Conservation (phyloP, 257 asterid genomes). For the Schizonepeta tenuifolia region DNA sequence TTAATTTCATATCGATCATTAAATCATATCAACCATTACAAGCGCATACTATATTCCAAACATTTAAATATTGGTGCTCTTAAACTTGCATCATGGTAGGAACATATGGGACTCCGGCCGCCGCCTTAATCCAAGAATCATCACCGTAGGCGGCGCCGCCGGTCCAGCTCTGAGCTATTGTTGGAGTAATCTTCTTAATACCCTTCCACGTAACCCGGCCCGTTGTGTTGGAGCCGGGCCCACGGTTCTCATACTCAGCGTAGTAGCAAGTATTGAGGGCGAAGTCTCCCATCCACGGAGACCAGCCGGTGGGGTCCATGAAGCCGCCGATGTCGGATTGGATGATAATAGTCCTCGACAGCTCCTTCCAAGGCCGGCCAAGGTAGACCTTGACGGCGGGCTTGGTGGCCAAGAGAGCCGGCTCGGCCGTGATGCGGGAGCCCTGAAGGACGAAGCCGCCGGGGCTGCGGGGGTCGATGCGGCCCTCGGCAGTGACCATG, state of each 20-base stretch:
- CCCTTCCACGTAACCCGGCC: conserved; percentile 54
- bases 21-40: conserved; percentile 20
- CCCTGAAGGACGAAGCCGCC: conserved; percentile 48
- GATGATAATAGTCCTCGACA: conserved; percentile 54
- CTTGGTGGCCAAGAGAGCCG: conserved; percentile 10
- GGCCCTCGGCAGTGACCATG: conserved; percentile 70
- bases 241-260: conserved; percentile 53
- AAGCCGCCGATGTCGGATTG: conserved; percentile 37
- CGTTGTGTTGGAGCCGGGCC: conserved; percentile 42
- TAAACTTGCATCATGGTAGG: conserved; percentile 37
- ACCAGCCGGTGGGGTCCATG: conserved; percentile 51
- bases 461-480: conserved; percentile 33
- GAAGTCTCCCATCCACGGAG: conserved; percentile 44
- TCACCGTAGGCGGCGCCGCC: conserved; percentile 1
- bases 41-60: background rate
- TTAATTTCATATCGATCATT: background rate
- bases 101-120: conserved; percentile 45
- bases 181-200: conserved; percentile 26
- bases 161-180: conserved; percentile 34
- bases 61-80: background rate
- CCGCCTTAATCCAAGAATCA: conserved; percentile 38
- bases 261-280: conserved; percentile 44
- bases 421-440: conserved; percentile 45
- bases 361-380: conserved; percentile 67
- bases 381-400: conserved; percentile 40